Percentiles rank a stretch among this genome's conserved stretches.
phyloP scores from a whole-genome alignment of 2,329 filamentous ascomycete species.

The Aureobasidium mangrovei region DNA sequence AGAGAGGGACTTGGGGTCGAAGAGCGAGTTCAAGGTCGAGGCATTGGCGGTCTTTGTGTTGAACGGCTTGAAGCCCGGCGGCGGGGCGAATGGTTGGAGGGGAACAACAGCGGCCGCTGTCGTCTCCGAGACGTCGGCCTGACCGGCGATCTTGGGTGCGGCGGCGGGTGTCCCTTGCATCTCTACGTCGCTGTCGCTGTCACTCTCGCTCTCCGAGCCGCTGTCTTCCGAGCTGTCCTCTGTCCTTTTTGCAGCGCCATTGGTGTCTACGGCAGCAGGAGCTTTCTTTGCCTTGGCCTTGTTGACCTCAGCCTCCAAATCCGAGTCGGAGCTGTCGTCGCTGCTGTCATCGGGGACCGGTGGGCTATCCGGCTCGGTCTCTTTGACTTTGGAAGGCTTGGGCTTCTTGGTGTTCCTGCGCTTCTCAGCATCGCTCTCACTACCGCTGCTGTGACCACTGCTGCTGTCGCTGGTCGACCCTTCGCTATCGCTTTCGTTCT shows the following conservation, averaged over 20 bases:
- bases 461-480: slow-evolving; percentile 23
- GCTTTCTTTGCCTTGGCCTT: slow-evolving; percentile 12
- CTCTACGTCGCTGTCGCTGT: slow-evolving; percentile 21
- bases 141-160: neutral
- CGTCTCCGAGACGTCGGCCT: neutral
- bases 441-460: slow-evolving; percentile 26
- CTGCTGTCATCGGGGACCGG: slow-evolving; percentile 20
- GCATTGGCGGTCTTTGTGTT: slow-evolving; percentile 37
- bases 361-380: slow-evolving; percentile 19
- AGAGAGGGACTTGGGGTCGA: slow-evolving; percentile 47
- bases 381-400: slow-evolving; percentile 19
- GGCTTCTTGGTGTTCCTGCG: slow-evolving; percentile 19
- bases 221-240: slow-evolving; percentile 17
- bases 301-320: neutral
- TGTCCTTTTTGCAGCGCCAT: slow-evolving; percentile 20
- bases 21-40: slow-evolving; percentile 36
- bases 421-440: slow-evolving; percentile 26
- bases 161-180: slow-evolving; percentile 19
- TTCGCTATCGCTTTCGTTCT: slow-evolving; percentile 24
- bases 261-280: slow-evolving; percentile 16
- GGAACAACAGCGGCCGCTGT: neutral
- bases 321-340: slow-evolving; percentile 11
- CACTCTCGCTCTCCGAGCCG: slow-evolving; percentile 28
- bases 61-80: slow-evolving; percentile 39
- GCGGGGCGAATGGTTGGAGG: slow-evolving; percentile 26